These are phyloP conservation scores for Colletotrichum caudatum DNA, from an alignment of 2,329 filamentous ascomycete species.

Conservation along the genomic window DNA sequence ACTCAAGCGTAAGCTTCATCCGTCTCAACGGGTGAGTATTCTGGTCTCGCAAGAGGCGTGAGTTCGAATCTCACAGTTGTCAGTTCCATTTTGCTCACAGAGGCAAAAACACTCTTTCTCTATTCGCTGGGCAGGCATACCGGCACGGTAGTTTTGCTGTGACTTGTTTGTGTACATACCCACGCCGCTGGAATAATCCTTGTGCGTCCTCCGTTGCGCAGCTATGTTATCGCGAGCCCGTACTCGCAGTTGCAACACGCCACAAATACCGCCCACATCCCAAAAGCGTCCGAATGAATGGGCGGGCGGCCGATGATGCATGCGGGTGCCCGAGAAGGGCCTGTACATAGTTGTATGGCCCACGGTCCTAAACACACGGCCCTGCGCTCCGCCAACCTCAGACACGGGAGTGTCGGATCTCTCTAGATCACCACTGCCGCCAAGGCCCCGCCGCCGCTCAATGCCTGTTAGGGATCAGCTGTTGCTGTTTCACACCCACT, in stretches of 20 bases:
- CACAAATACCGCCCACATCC: background rate
- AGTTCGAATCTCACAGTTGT: constrained; percentile 42
- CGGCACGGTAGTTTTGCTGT: background rate
- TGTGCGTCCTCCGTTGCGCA: background rate
- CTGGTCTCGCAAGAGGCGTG: constrained; percentile 41
- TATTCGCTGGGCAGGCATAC: background rate
- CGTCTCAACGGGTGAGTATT: constrained; percentile 17
- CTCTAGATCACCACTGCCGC: constrained; percentile 26
- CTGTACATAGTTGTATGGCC: constrained; percentile 8
- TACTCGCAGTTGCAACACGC: background rate
- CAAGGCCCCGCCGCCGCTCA: background rate
- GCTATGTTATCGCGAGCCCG: background rate
- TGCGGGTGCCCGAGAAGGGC: background rate
- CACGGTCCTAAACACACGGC: constrained; percentile 2
- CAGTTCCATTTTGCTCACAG: background rate
- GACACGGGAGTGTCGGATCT: constrained; percentile 36
- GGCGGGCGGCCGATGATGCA: background rate
- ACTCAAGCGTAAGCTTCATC: constrained; percentile 34
- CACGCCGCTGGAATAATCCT: background rate
- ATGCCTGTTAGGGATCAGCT: background rate
- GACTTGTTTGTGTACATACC: background rate
- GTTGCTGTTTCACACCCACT: constrained; percentile 30
- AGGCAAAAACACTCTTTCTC: background rate
- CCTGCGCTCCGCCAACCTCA: constrained; percentile 32
- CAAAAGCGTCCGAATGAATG: background rate